Evolutionary conservation across 2,329 filamentous ascomycete genomes (phyloP).

Genomic region (Coniochaeta prunicola): DNA sequence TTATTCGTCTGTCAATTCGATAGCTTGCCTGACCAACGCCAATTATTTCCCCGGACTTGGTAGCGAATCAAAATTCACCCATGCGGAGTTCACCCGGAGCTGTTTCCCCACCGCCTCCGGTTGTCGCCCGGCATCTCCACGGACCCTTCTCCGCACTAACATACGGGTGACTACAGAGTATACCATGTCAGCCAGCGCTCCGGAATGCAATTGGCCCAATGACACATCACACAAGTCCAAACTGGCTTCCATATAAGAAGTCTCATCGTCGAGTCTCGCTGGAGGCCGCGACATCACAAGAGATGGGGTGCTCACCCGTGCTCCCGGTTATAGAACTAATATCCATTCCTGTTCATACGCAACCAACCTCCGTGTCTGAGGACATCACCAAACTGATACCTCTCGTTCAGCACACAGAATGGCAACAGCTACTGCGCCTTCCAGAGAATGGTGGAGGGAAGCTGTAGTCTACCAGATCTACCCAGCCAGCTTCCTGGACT

Average conservation of each 20-base stretch:
- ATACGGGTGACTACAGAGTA: too few relatives aligned
- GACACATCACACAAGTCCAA: too few relatives aligned
- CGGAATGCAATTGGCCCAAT: too few relatives aligned
- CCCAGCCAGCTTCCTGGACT: not conserved
- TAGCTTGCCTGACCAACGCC: too few relatives aligned
- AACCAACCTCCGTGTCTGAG: not conserved
- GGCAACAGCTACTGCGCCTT: not conserved
- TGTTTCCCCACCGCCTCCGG: not conserved
- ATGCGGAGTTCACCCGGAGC: not conserved
- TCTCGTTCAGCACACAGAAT: not conserved
- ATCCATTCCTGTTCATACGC: not conserved
- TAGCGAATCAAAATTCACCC: not conserved
- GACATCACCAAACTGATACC: not conserved
- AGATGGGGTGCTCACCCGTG: too few relatives aligned
- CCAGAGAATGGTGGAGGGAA: slow-evolving; percentile 2
- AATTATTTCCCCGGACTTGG: not conserved
- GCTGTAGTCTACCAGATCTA: slow-evolving; percentile 3
- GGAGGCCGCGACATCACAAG: too few relatives aligned
- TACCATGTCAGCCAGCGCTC: too few relatives aligned
- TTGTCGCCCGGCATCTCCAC: not conserved
- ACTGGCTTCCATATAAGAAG: too few relatives aligned
- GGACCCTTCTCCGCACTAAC: not conserved
- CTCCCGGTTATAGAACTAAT: not conserved
- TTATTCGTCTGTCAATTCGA: too few relatives aligned
- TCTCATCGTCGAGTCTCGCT: too few relatives aligned